Base-by-base conservation (phyloP, 2,329 filamentous ascomycete genomes). In the Aspergillus uvarum region DNA sequence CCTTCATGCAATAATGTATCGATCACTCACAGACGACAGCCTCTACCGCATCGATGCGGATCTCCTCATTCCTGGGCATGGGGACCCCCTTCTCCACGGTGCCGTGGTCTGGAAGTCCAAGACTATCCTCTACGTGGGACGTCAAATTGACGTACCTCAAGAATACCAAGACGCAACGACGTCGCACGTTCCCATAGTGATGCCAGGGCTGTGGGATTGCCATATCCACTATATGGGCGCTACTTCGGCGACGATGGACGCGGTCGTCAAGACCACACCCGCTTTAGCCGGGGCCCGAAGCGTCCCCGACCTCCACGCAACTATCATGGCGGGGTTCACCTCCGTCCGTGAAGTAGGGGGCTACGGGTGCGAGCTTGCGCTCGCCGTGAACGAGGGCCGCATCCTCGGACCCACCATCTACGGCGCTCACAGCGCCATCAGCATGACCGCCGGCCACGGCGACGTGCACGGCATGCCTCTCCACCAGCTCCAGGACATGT, bases 181-280 rank as follows among this genome's bases (percentile, higher is more conserved):
- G 26, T 72, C 68, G 0, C 68, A 72, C 19, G 78, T 83, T 14
- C 75, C 77, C 0, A 76, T 80, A 10, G 65, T 82, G 8, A 79
- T 84, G 71, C 82, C 82, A 0, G 82, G 82, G 2, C 74, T 85
- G 22, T 84, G 82, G 81, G 82, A 85, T 59, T 80, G 76, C 61
- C 82, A 84, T 66, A 74, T 77, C 0, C 82, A 84, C 65, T 81
- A 80, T 61, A 63, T 75, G 4, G 82, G 79, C n/a, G 59, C 69
- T 2, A 63, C 63, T 4, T 52, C 63, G 21, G 66, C 65, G 47
- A 61, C 54, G n/a, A 50, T 62, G 31, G 55, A 58, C 26, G 44
- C 56, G 6, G 21, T 52, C 42, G 29, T 53, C 12, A 59, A 69
- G 22, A 55, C 71, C 56, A 64, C 68, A 50, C 29, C 70, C 5